These are phyloP conservation scores for Hansenula anomala DNA, from an alignment of 1,139 yeast species.

Conservation along the genomic window DNA sequence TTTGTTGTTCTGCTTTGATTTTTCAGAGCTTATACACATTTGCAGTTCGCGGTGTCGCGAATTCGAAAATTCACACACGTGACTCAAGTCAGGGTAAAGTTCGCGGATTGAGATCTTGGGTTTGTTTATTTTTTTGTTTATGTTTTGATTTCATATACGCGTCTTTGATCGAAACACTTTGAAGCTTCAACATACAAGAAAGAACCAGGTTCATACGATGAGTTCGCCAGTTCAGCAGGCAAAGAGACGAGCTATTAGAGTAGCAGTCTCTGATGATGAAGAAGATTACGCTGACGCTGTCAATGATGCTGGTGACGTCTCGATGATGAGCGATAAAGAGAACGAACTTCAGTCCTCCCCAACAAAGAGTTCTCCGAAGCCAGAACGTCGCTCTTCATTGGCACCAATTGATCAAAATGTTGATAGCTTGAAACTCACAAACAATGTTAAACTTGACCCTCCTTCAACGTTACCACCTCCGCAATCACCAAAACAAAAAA, in stretches of 20 bases:
- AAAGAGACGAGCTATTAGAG: conserved; percentile 15
- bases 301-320: conserved; percentile 9
- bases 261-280: conserved; percentile 12
- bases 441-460: conserved; percentile 13
- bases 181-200: too few relatives aligned
- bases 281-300: neutral
- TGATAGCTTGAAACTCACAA: conserved; percentile 5
- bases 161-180: too few relatives aligned
- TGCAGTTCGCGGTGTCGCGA: too few relatives aligned
- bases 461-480: conserved; percentile 21
- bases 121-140: neutral
- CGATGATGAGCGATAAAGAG: conserved; percentile 12
- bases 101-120: too few relatives aligned
- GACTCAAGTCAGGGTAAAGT: neutral
- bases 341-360: conserved; percentile 11
- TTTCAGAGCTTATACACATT: too few relatives aligned
- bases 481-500: conserved; percentile 31
- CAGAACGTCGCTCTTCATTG: conserved; percentile 14
- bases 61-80: too few relatives aligned
- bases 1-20: too few relatives aligned
- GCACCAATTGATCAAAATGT: conserved; percentile 18
- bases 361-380: conserved; percentile 6
- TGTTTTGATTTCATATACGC: conserved; percentile 1
- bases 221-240: conserved; percentile 20
- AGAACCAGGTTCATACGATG: conserved; percentile 10